Evolutionary conservation across 2,329 filamentous ascomycete species (phyloP).

Genomic region (Epichloe hybrida): DNA sequence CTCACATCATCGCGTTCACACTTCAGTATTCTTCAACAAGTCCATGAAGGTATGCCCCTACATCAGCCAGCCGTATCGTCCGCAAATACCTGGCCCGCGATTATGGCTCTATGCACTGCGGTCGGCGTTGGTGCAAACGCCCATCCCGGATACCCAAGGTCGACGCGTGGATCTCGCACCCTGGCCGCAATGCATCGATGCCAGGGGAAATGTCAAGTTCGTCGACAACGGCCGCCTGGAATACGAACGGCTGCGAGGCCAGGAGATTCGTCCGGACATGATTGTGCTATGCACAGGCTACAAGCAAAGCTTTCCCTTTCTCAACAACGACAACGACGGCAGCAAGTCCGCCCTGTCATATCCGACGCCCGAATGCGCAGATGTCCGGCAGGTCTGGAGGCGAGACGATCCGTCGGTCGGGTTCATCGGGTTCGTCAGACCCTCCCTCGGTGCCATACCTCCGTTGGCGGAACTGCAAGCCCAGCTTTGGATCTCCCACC

Average conservation of each 20-base stretch:
- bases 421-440: constrained; percentile 33
- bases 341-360: constrained; percentile 12
- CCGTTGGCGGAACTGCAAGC: constrained; percentile 32
- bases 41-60: constrained; percentile 24
- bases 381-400: constrained; percentile 37
- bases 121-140: constrained; percentile 20
- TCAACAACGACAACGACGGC: constrained; percentile 8
- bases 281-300: constrained; percentile 33
- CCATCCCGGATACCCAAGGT: constrained; percentile 20
- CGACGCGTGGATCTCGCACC: constrained; percentile 27
- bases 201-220: constrained; percentile 22
- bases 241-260: constrained; percentile 15
- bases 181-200: constrained; percentile 24
- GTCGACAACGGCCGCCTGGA: constrained; percentile 17
- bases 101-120: constrained; percentile 15
- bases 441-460: constrained; percentile 29
- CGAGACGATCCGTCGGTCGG: constrained; percentile 22
- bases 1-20: neutral
- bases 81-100: constrained; percentile 9
- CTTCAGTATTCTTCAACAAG: constrained; percentile 27
- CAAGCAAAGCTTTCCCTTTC: constrained; percentile 25
- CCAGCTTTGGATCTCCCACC: constrained; percentile 27
- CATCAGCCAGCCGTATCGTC: constrained; percentile 19
- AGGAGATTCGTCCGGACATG: constrained; percentile 25
- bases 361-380: constrained; percentile 30